phyloP scores from a whole-genome alignment of 2,329 filamentous ascomycete species.

The Xylaria sp. region DNA sequence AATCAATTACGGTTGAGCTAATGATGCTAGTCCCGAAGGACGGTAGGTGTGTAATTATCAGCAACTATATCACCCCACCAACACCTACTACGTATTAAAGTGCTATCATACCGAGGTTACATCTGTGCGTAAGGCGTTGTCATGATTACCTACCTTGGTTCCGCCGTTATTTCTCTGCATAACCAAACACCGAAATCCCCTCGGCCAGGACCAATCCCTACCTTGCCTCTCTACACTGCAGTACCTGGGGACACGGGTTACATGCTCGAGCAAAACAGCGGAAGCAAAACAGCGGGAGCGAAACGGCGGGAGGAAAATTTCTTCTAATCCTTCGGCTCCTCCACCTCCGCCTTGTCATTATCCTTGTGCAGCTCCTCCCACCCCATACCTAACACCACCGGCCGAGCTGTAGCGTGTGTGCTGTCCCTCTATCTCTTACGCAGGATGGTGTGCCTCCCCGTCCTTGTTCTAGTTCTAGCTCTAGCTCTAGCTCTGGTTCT shows the following conservation, averaged over 20 bases:
- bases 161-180: constrained; percentile 19
- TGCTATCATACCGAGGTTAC: background rate
- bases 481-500: constrained; percentile 6
- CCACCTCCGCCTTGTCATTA: constrained; percentile 43
- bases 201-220: constrained; percentile 9
- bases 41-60: no score
- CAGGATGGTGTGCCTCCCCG: constrained; percentile 21
- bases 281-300: no score
- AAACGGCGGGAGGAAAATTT: constrained; percentile 23
- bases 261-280: constrained; percentile 15
- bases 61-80: no score
- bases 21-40: no score
- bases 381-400: constrained; percentile 19
- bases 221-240: constrained; percentile 9
- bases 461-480: background rate
- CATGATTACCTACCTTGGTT: constrained; percentile 4
- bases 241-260: constrained; percentile 1
- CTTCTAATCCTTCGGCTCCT: constrained; percentile 38
- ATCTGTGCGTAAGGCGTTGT: constrained; percentile 14
- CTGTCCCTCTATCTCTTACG: constrained; percentile 5
- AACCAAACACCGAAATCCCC: constrained; percentile 27
- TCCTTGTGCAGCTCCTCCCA: constrained; percentile 26
- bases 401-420: constrained; percentile 10
- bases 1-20: no score
- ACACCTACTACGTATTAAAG: background rate